Conservation (phyloP, 1,284 basidiomycete species). For the Tylopilus orsonianus region DNA sequence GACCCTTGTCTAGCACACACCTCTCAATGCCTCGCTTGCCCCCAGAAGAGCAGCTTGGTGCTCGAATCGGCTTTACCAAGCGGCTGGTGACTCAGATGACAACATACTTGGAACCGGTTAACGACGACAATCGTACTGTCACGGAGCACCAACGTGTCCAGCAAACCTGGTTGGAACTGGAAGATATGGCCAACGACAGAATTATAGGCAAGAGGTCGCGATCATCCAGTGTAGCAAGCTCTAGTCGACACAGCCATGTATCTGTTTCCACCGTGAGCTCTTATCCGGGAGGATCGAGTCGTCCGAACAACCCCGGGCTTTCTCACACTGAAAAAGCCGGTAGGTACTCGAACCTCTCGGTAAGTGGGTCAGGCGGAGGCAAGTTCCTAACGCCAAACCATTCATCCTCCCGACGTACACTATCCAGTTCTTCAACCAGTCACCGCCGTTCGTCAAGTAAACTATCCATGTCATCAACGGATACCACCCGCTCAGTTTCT, state of each 20-base stretch:
- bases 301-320: conserved; percentile 25
- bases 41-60: conserved; percentile 64
- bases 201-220: conserved; percentile 60
- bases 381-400: conserved; percentile 50
- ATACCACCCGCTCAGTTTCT: conserved; percentile 35
- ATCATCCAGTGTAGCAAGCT: conserved; percentile 59
- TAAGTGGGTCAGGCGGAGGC: conserved; percentile 37
- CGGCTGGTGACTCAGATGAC: conserved; percentile 48
- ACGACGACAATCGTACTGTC: conserved; percentile 56
- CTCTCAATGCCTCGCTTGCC: conserved; percentile 40
- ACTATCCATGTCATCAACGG: conserved; percentile 30
- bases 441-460: conserved; percentile 38
- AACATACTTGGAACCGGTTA: conserved; percentile 40
- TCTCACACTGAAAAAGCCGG: conserved; percentile 38
- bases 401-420: conserved; percentile 44
- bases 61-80: conserved; percentile 62
- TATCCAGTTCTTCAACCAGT: conserved; percentile 45
- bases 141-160: conserved; percentile 61
- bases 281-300: conserved; percentile 21
- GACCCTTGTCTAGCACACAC: conserved; percentile 51
- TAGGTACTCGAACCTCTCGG: conserved; percentile 55
- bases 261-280: conserved; percentile 39
- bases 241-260: conserved; percentile 53
- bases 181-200: conserved; percentile 74
- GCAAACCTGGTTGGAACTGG: conserved; percentile 77